phyloP scores from a whole-genome alignment of 495 filamentous ascomycete genomes.

The Penicillium lividum region DNA sequence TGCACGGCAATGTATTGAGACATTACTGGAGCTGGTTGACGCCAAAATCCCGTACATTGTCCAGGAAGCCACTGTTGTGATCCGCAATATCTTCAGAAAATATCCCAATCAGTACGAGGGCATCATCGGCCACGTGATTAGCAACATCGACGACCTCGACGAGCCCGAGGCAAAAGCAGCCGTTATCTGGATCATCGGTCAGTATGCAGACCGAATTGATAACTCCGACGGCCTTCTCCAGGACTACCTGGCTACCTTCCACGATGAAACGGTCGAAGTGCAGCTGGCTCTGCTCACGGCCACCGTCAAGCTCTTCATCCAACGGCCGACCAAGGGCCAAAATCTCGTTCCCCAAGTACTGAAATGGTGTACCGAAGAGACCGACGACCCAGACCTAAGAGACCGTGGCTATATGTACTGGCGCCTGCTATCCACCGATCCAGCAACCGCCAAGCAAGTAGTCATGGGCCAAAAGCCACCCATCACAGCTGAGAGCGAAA shows the following conservation, averaged over 20 bases:
- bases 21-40: constrained; percentile 87
- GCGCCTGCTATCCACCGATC: constrained; percentile 93
- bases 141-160: constrained; percentile 94
- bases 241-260: constrained; percentile 90
- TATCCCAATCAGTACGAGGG: constrained; percentile 98
- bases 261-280: constrained; percentile 92
- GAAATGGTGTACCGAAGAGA: constrained; percentile 98
- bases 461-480: constrained; percentile 97
- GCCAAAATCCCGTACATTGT: constrained; percentile 99
- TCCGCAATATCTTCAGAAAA: constrained; percentile 98
- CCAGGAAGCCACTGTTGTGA: constrained; percentile 99
- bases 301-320: constrained; percentile 97
- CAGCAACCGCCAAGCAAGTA: constrained; percentile 78
- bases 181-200: constrained; percentile 99
- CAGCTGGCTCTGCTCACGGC: constrained; percentile 94
- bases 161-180: constrained; percentile 99
- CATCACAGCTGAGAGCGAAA: constrained; percentile 95
- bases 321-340: constrained; percentile 92
- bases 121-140: constrained; percentile 93
- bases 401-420: constrained; percentile 99
- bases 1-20: constrained; percentile 85
- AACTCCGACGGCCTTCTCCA: constrained; percentile 92
- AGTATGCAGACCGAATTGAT: constrained; percentile 96
- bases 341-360: constrained; percentile 92
- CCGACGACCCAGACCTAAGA: constrained; percentile 93